Percentiles rank a stretch among this genome's conserved stretches.
Conservation (phyloP, 306 rosid genomes). For the Castanea mollissima region DNA sequence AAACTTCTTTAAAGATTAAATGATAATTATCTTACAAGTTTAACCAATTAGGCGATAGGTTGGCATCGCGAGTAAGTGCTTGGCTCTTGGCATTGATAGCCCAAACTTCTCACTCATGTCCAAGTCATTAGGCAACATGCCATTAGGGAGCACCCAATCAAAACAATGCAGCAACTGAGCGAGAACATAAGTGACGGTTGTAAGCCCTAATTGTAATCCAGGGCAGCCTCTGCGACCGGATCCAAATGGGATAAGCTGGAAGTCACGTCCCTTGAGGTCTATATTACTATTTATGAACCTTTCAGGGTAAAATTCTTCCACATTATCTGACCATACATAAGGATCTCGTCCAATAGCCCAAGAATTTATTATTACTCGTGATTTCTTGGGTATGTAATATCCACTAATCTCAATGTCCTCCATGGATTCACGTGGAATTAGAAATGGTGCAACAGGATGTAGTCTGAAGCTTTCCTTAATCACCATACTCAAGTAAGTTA, state of each 20-base stretch:
- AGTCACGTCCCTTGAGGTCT: conserved; percentile 30
- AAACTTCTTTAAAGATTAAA: no score
- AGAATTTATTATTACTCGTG: conserved; percentile 29
- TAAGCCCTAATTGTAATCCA: conserved; percentile 41
- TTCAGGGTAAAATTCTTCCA: conserved; percentile 37
- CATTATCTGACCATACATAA: conserved; percentile 38
- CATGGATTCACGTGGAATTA: conserved; percentile 27
- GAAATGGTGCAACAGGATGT: conserved; percentile 34
- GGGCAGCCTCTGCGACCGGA: conserved; percentile 44
- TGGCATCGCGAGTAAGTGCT: conserved; percentile 33
- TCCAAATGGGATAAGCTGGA: conserved; percentile 48
- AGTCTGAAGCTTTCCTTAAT: conserved; percentile 44
- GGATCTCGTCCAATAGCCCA: conserved; percentile 47
- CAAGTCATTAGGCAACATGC: conserved; percentile 8
- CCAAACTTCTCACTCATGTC: conserved; percentile 51
- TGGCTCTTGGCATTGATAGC: conserved; percentile 26
- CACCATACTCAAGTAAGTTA: conserved; percentile 37
- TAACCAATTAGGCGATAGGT: conserved; percentile 8
- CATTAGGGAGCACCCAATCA: conserved; percentile 38
- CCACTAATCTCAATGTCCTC: conserved; percentile 34
- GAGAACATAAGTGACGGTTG: conserved; percentile 9
- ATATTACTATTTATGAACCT: conserved; percentile 27
- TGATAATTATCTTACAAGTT: no score
- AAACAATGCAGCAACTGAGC: conserved; percentile 48
- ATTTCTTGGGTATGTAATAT: conserved; percentile 28